Evolutionary conservation across 352 stramenopile genomes (phyloP).

Genomic region (Peronospora belbahrii): DNA sequence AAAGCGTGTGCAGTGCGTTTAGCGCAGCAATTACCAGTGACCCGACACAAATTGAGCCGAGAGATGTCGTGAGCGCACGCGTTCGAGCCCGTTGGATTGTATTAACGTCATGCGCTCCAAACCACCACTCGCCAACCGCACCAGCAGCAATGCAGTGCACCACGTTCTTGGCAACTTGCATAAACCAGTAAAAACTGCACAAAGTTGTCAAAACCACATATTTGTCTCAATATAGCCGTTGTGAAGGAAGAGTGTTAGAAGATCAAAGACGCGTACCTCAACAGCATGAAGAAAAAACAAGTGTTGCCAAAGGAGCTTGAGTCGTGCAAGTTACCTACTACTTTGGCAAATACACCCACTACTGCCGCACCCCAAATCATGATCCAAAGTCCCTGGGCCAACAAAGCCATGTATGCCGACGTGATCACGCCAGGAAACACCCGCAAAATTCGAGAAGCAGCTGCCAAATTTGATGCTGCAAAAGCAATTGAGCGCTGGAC

Average conservation of each 20-base stretch:
- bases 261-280: constrained; percentile 39
- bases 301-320: constrained; percentile 57
- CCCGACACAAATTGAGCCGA: constrained; percentile 80
- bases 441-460: constrained; percentile 59
- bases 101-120: constrained; percentile 59
- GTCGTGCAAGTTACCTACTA: constrained; percentile 41
- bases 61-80: constrained; percentile 59
- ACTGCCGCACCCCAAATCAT: constrained; percentile 71
- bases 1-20: constrained; percentile 53
- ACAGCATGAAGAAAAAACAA: constrained; percentile 78
- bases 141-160: constrained; percentile 81
- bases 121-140: constrained; percentile 83
- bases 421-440: constrained; percentile 69
- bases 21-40: constrained; percentile 71
- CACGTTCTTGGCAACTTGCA: constrained; percentile 78
- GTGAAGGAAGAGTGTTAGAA: neutral
- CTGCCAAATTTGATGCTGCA: constrained; percentile 66
- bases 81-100: constrained; percentile 61
- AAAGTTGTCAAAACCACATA: neutral
- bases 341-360: constrained; percentile 61
- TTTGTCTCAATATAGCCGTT: neutral
- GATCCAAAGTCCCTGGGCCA: constrained; percentile 59
- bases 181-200: constrained; percentile 73
- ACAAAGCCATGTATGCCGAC: constrained; percentile 55
- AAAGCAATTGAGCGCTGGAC: constrained; percentile 69